Conservation (phyloP, 2,329 filamentous ascomycete species). For the Scedosporium apiospermum region DNA sequence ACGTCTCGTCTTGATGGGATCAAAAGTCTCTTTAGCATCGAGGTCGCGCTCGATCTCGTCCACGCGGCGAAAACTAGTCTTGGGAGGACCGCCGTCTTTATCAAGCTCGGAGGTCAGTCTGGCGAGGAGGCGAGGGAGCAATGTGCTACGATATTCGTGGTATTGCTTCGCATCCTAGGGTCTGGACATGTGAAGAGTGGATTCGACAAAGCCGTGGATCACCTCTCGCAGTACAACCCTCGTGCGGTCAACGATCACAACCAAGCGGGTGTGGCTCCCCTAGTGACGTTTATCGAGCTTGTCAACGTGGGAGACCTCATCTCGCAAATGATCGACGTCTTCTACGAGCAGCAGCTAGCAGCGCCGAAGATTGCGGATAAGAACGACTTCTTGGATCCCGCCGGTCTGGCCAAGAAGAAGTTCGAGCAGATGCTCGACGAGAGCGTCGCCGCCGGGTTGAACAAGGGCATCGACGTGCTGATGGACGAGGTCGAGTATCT, state of each 20-base stretch:
- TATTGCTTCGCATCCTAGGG: conserved; percentile 74
- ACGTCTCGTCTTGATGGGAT: conserved; percentile 90
- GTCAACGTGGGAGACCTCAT: conserved; percentile 98
- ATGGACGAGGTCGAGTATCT: conserved; percentile 98
- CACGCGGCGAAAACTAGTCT: conserved; percentile 82
- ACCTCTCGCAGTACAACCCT: conserved; percentile 85
- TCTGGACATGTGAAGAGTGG: conserved; percentile 82
- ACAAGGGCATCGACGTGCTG: conserved; percentile 94
- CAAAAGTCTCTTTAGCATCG: conserved; percentile 89
- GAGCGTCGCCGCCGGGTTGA: conserved; percentile 86
- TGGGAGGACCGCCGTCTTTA: conserved; percentile 76
- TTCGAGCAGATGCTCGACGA: conserved; percentile 99
- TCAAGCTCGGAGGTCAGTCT: conserved; percentile 66
- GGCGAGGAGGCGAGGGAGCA: conserved; percentile 80
- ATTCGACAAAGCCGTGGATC: conserved; percentile 85
- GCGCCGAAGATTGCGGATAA: conserved; percentile 74
- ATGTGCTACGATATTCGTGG: conserved; percentile 82
- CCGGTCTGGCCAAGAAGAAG: conserved; percentile 90
- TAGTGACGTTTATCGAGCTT: conserved; percentile 92
- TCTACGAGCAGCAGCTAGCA: conserved; percentile 91
- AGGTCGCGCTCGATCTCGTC: conserved; percentile 82
- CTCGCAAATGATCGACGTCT: conserved; percentile 97
- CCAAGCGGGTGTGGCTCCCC: conserved; percentile 69
- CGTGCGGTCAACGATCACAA: conserved; percentile 67
- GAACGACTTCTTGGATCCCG: conserved; percentile 89